phyloP scores from a whole-genome alignment of 2,329 filamentous ascomycete genomes.

The Ceratocystis cacaofunesta region DNA sequence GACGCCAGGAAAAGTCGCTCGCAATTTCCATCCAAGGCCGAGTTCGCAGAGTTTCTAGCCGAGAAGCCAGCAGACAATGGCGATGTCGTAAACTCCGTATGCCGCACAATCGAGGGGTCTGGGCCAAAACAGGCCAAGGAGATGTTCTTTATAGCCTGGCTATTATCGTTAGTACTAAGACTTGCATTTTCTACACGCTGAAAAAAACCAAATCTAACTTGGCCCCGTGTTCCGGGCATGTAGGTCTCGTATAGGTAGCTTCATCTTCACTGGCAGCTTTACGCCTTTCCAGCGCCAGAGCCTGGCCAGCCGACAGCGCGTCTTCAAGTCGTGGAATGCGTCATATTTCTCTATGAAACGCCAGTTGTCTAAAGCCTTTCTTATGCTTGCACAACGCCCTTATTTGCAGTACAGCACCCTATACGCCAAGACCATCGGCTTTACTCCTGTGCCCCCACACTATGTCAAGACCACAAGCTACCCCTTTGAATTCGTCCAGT shows the following conservation, averaged over 20 bases:
- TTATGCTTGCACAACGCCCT: conserved; percentile 37
- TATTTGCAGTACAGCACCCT: conserved; percentile 42
- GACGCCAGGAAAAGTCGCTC: conserved; percentile 25
- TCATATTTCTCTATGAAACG: conserved; percentile 42
- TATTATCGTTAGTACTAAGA: conserved; percentile 30
- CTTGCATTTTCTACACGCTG: neutral
- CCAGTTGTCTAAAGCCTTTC: conserved; percentile 39
- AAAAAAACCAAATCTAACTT: too few species aligned
- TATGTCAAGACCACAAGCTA: conserved; percentile 38
- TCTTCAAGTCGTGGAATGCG: conserved; percentile 47
- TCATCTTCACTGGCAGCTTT: conserved; percentile 53
- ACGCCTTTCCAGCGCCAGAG: conserved; percentile 48
- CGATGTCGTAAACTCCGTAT: conserved; percentile 36
- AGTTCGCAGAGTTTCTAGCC: conserved; percentile 38
- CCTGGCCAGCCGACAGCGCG: conserved; percentile 41
- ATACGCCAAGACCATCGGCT: conserved; percentile 42
- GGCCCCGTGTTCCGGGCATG: conserved; percentile 9
- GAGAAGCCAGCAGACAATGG: conserved; percentile 37
- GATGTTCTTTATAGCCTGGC: conserved; percentile 28
- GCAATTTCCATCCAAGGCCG: conserved; percentile 28
- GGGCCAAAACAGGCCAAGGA: conserved; percentile 24
- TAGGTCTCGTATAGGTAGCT: conserved; percentile 47
- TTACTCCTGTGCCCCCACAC: conserved; percentile 37
- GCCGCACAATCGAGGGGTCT: conserved; percentile 28
- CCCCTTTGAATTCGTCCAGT: conserved; percentile 47